Evolutionary conservation across 176 grass and related monocot species (phyloP).

Genomic region (Raddia guianensis): DNA sequence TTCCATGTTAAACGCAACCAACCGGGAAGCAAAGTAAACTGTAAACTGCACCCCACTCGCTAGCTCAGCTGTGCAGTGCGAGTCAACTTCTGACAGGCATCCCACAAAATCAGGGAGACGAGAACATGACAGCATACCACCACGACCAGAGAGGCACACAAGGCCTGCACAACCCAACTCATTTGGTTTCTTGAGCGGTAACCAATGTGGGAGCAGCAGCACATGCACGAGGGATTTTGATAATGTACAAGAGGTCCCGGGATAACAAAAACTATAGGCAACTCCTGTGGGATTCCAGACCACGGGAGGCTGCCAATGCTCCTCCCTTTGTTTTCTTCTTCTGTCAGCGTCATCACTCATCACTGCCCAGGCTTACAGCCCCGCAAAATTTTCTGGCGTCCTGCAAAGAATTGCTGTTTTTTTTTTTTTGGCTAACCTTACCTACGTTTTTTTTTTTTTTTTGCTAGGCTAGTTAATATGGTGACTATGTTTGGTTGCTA

Average conservation of each 20-base stretch:
- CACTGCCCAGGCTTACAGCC: background rate
- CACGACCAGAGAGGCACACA: background rate
- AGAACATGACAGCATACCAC: background rate
- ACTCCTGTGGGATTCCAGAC: background rate
- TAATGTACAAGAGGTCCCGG: background rate
- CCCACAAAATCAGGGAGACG: too few species aligned
- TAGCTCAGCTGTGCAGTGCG: background rate
- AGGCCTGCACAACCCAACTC: background rate
- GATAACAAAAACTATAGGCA: slow-evolving; percentile 32
- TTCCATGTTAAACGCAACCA: background rate
- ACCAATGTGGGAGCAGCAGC: slow-evolving; percentile 4
- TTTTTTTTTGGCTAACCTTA: background rate
- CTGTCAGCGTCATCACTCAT: background rate
- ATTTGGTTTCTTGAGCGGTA: background rate
- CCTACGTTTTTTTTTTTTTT: slow-evolving; percentile 18
- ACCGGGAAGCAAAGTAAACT: background rate
- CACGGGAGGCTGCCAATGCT: background rate
- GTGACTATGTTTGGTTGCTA: slow-evolving; percentile 27
- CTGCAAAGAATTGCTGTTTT: slow-evolving; percentile 23
- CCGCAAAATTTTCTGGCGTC: slow-evolving; percentile 20
- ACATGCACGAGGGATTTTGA: background rate
- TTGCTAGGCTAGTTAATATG: background rate
- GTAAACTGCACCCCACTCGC: too few species aligned
- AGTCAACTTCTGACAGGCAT: background rate
- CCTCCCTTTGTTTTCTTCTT: background rate